These are phyloP conservation scores for Lactarius deliciosus DNA, from an alignment of 768 basidiomycete species.

Conservation along the genomic window DNA sequence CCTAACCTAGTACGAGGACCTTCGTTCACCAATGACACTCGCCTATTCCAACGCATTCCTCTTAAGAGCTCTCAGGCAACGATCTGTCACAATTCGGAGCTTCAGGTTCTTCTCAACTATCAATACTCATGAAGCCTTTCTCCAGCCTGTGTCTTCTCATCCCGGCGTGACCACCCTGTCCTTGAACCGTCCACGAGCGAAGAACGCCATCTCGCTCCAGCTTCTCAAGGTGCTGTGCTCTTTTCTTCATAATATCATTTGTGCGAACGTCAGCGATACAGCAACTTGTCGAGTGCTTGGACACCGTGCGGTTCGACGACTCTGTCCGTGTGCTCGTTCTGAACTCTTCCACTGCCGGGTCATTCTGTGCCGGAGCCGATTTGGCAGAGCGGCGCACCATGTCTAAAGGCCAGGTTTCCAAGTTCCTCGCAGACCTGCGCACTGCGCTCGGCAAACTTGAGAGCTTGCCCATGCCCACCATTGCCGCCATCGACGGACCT, in stretches of 20 bases:
- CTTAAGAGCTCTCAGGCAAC: conserved; percentile 8
- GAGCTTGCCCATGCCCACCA: conserved; percentile 80
- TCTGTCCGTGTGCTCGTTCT: conserved; percentile 79
- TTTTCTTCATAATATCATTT: not conserved
- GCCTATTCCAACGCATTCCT: conserved; percentile 7
- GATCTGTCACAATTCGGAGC: conserved; percentile 1
- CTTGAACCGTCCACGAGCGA: conserved; percentile 26
- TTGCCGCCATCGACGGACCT: conserved; percentile 90
- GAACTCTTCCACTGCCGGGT: conserved; percentile 70
- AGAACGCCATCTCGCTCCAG: conserved; percentile 29
- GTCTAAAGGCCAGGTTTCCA: conserved; percentile 68
- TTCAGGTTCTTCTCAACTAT: conserved; percentile 14
- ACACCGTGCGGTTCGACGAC: conserved; percentile 42
- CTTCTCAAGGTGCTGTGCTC: conserved; percentile 24
- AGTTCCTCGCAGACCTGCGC: conserved; percentile 75
- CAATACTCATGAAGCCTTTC: conserved; percentile 27
- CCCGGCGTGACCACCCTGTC: conserved; percentile 24
- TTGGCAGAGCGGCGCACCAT: conserved; percentile 83
- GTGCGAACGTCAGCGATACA: not conserved
- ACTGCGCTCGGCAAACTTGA: conserved; percentile 74
- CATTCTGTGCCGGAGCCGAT: conserved; percentile 94
- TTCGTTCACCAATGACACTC: conserved; percentile 6
- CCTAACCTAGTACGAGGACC: not conserved
- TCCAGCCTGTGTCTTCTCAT: conserved; percentile 18
- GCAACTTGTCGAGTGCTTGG: conserved; percentile 26